Base-by-base conservation (phyloP, 495 filamentous ascomycete species). In the Trichoderma asperelloides region DNA sequence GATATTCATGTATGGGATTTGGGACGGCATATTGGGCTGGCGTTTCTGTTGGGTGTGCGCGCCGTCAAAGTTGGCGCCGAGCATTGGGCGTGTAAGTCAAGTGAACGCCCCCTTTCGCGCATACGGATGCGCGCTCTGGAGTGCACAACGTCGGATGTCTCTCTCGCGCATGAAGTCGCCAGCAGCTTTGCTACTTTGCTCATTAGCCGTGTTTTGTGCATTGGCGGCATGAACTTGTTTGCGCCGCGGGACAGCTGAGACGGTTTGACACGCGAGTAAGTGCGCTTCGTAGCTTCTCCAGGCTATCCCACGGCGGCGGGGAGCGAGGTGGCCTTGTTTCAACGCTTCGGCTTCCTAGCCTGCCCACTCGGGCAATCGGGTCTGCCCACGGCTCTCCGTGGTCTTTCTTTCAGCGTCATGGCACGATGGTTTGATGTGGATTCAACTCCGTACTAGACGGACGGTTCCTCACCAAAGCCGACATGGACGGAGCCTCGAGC, bases 331-430 rank as follows among this genome's bases (percentile, higher is more conserved):
- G n/a, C 13, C n/a, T n/a, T n/a, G 15, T 47, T 47, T 11, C 15
- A n/a, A 15, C 27, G 55, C 11, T 27, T 60, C 55, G 55, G 55
- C 27, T 30, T 30, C 27, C 55, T 60, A 25, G 27, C 15, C 27
- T 60, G 55, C 55, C 55, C 55, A 60, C 23, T 60, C 55, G 55
- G 55, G 25, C 55, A 28, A 60, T 60, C 55, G 55, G 55, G 55
- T 13, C 55, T 60, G 55, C 55, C 55, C 55, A 60, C 55, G 55
- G 23, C 55, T 33, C 55, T 60, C 55, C 25, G n/a, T 30, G 25
- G 27, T 13, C n/a, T 18, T 30, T 13, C n/a, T 18, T 30, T 60
- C 15, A 60, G 23, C 23, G 11, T 28, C 55, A n/a, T 60, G 55
- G n/a, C 27, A 60, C 5, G 33, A 4, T 37, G 55, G 27, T 23